A percentile compares a stretch with the other conserved stretches of the same genome.
Conservation (phyloP, 495 filamentous ascomycete genomes). For the Aspergillus leporis region DNA sequence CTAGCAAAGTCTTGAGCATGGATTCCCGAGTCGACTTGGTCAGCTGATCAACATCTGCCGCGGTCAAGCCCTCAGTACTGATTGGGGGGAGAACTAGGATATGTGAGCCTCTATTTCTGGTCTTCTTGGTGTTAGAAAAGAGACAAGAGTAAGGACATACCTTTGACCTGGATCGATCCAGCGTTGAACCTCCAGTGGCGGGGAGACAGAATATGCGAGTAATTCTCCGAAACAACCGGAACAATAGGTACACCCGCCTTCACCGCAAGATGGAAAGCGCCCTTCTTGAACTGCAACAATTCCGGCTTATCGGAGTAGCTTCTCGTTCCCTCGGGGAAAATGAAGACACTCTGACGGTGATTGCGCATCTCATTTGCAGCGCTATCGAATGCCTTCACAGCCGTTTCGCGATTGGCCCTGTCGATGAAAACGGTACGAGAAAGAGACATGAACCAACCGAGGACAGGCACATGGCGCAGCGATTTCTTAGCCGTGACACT, state of each 20-base stretch:
- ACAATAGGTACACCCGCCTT: conserved; percentile 93
- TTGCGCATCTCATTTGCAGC: conserved; percentile 77
- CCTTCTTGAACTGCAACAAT: conserved; percentile 94
- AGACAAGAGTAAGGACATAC: conserved; percentile 42
- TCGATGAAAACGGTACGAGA: conserved; percentile 94
- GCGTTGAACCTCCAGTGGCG: conserved; percentile 67
- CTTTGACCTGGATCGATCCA: conserved; percentile 78
- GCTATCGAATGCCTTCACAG: conserved; percentile 81
- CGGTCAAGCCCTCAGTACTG: conserved; percentile 70
- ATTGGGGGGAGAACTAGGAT: conserved; percentile 78
- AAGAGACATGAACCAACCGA: conserved; percentile 96
- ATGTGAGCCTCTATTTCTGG: conserved; percentile 1
- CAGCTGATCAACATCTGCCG: conserved; percentile 80
- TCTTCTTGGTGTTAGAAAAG: background rate
- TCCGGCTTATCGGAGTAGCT: conserved; percentile 81
- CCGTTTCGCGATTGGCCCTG: conserved; percentile 73
- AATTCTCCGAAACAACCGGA: conserved; percentile 82
- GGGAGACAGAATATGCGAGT: conserved; percentile 76
- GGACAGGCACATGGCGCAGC: conserved; percentile 75
- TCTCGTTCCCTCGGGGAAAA: conserved; percentile 91
- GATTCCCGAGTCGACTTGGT: conserved; percentile 67
- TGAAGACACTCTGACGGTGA: conserved; percentile 83
- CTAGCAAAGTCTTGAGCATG: conserved; percentile 76
- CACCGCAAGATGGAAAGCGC: conserved; percentile 93
- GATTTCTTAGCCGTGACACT: conserved; percentile 91